Evolutionary conservation across 2,329 filamentous ascomycete genomes (phyloP), one percentile per base, ranked within the genome.

Genomic region (Seiridium cupressi): DNA sequence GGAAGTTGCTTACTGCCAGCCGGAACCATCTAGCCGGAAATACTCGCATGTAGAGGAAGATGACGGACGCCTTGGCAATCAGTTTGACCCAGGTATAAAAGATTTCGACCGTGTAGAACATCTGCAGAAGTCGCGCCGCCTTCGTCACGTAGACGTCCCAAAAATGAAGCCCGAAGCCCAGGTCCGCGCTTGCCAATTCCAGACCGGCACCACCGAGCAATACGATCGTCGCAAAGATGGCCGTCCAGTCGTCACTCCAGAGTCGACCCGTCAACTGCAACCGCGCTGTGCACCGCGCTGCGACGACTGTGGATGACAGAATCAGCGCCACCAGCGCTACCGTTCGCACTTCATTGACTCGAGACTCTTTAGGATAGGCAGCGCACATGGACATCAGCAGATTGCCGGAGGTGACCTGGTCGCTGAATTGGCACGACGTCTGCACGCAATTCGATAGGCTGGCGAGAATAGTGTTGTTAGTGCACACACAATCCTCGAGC

Each of bases 91-190:
- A 54, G 38, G 40, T 54, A 10, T 59, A 59, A 5, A 53, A 47
- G 31, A 59, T 46, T 31, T 59, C 47, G 11, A 44, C 42, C 3
- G 36, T 48, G 48, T 54, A 59, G 18, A 53, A 59, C 11, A 54
- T 59, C 32, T 59, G 49, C 44, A 62, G 54, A 3, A 67, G 51
- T 4, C 60, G 55, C 38, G 57, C 35, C 10, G 57, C 60, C 4
- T 59, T 49, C 32, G 51, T 53, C 2, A 63, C 64, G 13, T 65
- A 57, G 2, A 68, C 58, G 44, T 68, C 60, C 66, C 66, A 69
- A 51, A 64, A 68, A 11, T 69, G 66, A 3, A 58, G 46, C 1
- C 66, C 66, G 11, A 67, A 69, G 1, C 65, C 65, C 35, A 67
- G 51, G 10, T 62, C 58, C 31, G 63, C 61, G 53, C 63, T 65